Percentiles rank a stretch among this genome's conserved stretches.
Evolutionary conservation across 2,329 filamentous ascomycete species (phyloP).

Genomic region (Beauveria sp.): DNA sequence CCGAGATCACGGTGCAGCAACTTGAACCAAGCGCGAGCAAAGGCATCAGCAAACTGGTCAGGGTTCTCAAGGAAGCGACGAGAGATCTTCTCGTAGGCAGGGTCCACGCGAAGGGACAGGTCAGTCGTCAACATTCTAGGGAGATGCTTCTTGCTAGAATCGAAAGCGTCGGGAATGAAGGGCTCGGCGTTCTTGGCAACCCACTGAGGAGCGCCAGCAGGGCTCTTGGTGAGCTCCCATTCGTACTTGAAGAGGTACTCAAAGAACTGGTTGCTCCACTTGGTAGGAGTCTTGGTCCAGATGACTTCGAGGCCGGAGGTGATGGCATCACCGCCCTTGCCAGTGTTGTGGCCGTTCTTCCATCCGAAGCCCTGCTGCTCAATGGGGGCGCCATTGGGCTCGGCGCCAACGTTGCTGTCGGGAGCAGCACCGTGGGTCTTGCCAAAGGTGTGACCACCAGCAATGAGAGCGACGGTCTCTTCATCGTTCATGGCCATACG

Average conservation of each 20-base stretch:
- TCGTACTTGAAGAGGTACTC: slow-evolving; percentile 72
- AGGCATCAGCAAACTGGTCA: slow-evolving; percentile 60
- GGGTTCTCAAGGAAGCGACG: slow-evolving; percentile 62
- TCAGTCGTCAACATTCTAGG: slow-evolving; percentile 75
- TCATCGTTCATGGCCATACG: slow-evolving; percentile 81
- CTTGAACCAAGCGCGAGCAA: slow-evolving; percentile 76
- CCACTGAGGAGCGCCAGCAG: slow-evolving; percentile 71
- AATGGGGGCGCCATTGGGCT: slow-evolving; percentile 58
- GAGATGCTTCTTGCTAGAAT: slow-evolving; percentile 62
- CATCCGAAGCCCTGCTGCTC: slow-evolving; percentile 67
- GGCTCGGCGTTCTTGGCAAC: slow-evolving; percentile 61
- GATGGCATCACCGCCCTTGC: slow-evolving; percentile 66
- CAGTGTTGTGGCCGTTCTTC: slow-evolving; percentile 55
- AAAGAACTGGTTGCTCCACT: slow-evolving; percentile 70
- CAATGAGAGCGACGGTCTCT: slow-evolving; percentile 73
- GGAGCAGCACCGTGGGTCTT: slow-evolving; percentile 72
- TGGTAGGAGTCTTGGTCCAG: slow-evolving; percentile 68
- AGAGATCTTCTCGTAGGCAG: slow-evolving; percentile 68
- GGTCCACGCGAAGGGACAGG: slow-evolving; percentile 63
- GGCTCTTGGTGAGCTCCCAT: slow-evolving; percentile 69
- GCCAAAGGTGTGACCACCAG: slow-evolving; percentile 70
- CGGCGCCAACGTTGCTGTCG: slow-evolving; percentile 55
- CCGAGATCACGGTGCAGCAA: slow-evolving; percentile 74
- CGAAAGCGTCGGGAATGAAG: slow-evolving; percentile 65
- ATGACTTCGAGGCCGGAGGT: slow-evolving; percentile 72